phyloP scores from a whole-genome alignment of 148 eudicot species.

The Dysphania ambrosioides region DNA sequence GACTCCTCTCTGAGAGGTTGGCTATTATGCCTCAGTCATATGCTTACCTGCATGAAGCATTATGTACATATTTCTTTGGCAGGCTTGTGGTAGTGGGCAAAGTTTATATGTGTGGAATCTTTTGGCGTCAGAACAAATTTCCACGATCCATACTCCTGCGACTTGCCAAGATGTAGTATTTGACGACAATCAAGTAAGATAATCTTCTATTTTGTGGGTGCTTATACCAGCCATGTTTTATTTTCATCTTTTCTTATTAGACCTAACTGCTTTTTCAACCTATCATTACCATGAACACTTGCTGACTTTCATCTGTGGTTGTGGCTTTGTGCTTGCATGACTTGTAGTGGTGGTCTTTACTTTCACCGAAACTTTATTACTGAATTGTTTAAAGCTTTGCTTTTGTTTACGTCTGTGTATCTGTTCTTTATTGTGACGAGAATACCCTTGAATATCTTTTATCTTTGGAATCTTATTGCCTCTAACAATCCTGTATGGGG shows the following conservation, averaged over 20 bases:
- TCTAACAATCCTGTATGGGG: neutral
- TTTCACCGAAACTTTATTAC: neutral
- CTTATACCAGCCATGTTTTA: neutral
- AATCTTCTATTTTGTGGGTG: conserved; percentile 6
- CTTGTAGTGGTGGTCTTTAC: neutral
- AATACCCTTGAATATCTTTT: neutral
- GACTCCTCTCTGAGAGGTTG: neutral
- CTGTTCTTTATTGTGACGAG: neutral
- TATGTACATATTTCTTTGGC: conserved; percentile 15
- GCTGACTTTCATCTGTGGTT: neutral
- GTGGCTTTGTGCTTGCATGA: neutral
- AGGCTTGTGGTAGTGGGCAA: conserved; percentile 87
- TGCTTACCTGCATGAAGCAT: conserved; percentile 11
- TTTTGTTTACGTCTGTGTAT: neutral
- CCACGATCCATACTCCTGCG: conserved; percentile 45
- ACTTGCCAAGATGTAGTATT: conserved; percentile 72
- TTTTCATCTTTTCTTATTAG: neutral
- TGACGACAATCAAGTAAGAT: conserved; percentile 80
- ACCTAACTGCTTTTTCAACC: neutral
- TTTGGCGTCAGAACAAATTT: conserved; percentile 74
- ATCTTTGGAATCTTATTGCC: neutral
- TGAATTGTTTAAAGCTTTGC: neutral
- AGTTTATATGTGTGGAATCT: conserved; percentile 83
- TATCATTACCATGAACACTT: neutral
- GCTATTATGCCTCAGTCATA: conserved; percentile 8